phyloP scores from a whole-genome alignment of 352 stramenopile species.

The Phytopythium kandeliae region DNA sequence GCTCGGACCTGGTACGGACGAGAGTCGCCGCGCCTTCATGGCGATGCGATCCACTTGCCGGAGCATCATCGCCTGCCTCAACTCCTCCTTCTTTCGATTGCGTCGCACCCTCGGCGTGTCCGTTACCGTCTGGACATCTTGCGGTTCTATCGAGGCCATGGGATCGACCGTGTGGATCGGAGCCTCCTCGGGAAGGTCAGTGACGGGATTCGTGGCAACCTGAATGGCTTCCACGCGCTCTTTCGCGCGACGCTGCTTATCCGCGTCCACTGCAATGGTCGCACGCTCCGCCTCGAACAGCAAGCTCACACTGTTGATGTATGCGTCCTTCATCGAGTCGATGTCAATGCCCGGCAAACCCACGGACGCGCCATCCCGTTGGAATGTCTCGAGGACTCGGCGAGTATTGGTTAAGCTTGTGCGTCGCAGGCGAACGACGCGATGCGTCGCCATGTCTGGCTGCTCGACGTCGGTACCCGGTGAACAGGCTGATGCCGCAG shows the following conservation, averaged over 20 bases:
- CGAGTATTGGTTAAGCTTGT: slow-evolving; percentile 39
- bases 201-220: slow-evolving; percentile 36
- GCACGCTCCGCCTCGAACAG: slow-evolving; percentile 47
- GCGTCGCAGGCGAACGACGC: slow-evolving; percentile 10
- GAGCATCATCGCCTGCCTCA: slow-evolving; percentile 20
- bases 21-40: not conserved
- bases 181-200: slow-evolving; percentile 23
- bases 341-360: slow-evolving; percentile 26
- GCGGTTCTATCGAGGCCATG: not conserved
- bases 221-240: slow-evolving; percentile 7
- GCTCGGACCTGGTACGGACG: not conserved
- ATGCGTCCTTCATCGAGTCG: slow-evolving; percentile 39
- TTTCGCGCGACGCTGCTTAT: slow-evolving; percentile 5
- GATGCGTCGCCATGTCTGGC: not conserved
- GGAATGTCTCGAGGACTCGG: slow-evolving; percentile 38
- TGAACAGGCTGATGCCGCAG: not conserved
- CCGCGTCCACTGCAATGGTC: slow-evolving; percentile 10
- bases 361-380: slow-evolving; percentile 18
- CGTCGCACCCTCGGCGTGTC: not conserved
- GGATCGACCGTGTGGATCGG: slow-evolving; percentile 31
- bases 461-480: not conserved
- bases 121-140: not conserved
- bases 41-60: slow-evolving; percentile 7
- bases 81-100: slow-evolving; percentile 29
- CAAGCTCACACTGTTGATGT: slow-evolving; percentile 33